Percentiles rank a stretch among this genome's conserved stretches.
Evolutionary conservation across 2,329 filamentous ascomycete species (phyloP).

Genomic region (Calonectria fujianensis): DNA sequence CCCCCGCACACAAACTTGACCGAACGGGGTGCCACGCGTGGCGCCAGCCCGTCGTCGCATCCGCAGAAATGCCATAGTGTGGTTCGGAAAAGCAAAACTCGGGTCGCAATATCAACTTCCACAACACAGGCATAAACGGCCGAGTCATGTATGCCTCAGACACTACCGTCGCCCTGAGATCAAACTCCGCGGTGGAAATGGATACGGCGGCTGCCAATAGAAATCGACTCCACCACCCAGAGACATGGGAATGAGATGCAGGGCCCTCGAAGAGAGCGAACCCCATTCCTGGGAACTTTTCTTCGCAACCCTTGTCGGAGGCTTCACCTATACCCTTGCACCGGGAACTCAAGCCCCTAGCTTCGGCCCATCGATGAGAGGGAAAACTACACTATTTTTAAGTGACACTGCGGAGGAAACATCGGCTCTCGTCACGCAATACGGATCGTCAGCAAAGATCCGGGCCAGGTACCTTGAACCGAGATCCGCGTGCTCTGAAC

Average conservation of each 20-base stretch:
- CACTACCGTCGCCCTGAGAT: background rate
- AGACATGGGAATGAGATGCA: constrained; percentile 27
- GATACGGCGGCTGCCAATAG: constrained; percentile 1
- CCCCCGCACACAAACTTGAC: background rate
- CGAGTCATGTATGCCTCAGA: constrained; percentile 30
- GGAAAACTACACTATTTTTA: constrained; percentile 37
- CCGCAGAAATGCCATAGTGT: background rate
- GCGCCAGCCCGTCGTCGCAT: background rate
- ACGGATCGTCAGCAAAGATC: constrained; percentile 31
- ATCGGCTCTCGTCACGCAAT: constrained; percentile 28
- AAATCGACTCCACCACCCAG: constrained; percentile 9
- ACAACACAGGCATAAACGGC: constrained; percentile 23
- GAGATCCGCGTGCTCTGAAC: constrained; percentile 21
- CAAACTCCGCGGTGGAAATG: constrained; percentile 5
- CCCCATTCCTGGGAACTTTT: constrained; percentile 23
- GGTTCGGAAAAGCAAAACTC: constrained; percentile 25
- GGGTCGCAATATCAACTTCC: constrained; percentile 15
- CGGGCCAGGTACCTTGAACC: background rate
- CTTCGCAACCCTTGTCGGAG: constrained; percentile 14
- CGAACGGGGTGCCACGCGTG: constrained; percentile 11
- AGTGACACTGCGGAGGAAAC: constrained; percentile 33
- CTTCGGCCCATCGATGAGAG: constrained; percentile 26
- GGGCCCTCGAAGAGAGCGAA: constrained; percentile 12
- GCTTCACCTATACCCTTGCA: constrained; percentile 16
- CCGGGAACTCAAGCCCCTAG: constrained; percentile 24